These are phyloP conservation scores for Ceratocystiopsis sp. DNA, from an alignment of 2,329 filamentous ascomycete genomes.

Conservation along the genomic window DNA sequence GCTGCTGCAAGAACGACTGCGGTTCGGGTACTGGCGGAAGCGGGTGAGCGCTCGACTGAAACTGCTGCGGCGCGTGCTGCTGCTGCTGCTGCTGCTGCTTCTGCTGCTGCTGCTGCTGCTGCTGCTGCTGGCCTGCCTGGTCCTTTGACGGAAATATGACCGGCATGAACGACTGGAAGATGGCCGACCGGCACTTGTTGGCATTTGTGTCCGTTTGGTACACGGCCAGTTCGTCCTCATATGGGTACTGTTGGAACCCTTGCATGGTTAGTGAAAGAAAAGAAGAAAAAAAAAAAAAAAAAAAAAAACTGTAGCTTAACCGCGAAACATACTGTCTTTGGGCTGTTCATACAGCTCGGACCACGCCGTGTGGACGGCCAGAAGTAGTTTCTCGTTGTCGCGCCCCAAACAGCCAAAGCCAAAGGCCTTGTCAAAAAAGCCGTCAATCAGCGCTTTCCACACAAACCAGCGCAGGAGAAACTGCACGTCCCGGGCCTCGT, in stretches of 20 bases:
- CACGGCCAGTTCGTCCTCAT: conserved; percentile 6
- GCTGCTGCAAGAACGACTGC: background rate
- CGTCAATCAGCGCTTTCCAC: conserved; percentile 10
- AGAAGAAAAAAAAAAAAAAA: no score
- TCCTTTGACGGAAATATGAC: conserved; percentile 4
- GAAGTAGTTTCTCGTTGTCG: conserved; percentile 4
- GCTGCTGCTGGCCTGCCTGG: conserved; percentile 2
- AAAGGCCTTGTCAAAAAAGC: conserved; percentile 13
- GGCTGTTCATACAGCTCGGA: conserved; percentile 6
- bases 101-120: background rate
- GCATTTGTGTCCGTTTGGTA: conserved; percentile 10
- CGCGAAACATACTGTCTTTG: background rate
- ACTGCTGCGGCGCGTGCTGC: background rate
- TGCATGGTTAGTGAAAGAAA: no score
- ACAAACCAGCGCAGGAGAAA: conserved; percentile 10
- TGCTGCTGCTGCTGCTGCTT: conserved; percentile 1
- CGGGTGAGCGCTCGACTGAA: no score
- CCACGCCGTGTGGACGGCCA: conserved; percentile 9
- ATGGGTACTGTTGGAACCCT: background rate
- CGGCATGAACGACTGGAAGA: conserved; percentile 12
- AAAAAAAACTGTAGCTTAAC: no score
- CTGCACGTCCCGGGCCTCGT: conserved; percentile 6
- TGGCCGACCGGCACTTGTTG: conserved; percentile 12
- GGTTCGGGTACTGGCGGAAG: background rate
- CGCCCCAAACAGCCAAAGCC: conserved; percentile 12